Conservation (phyloP, 2,329 filamentous ascomycete genomes). For the Xenoacremonium recifei region DNA sequence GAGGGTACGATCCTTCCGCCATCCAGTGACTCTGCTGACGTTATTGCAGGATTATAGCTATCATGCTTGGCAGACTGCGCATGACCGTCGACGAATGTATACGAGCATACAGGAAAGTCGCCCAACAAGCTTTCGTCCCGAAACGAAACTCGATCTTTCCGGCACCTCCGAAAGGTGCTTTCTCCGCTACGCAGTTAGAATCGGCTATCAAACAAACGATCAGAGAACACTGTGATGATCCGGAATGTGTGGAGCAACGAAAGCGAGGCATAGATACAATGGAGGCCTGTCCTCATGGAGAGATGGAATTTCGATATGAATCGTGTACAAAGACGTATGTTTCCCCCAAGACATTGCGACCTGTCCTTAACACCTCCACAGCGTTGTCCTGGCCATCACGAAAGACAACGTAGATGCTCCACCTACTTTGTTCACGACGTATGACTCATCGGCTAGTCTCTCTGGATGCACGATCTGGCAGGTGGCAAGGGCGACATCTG, state of each 20-base stretch:
- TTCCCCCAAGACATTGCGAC: too few relatives aligned
- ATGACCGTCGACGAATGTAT: slow-evolving; percentile 39
- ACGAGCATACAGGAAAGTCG: slow-evolving; percentile 18
- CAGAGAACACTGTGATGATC: slow-evolving; percentile 13
- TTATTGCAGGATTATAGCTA: slow-evolving; percentile 33
- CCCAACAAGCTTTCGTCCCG: slow-evolving; percentile 7
- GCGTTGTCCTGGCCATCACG: slow-evolving; percentile 26
- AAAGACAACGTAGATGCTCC: slow-evolving; percentile 25
- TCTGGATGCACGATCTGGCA: slow-evolving; percentile 28
- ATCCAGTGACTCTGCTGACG: not conserved
- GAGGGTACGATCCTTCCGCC: slow-evolving; percentile 15
- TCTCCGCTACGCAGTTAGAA: slow-evolving; percentile 24
- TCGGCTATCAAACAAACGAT: slow-evolving; percentile 20
- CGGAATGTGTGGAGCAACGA: slow-evolving; percentile 5
- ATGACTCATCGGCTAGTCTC: slow-evolving; percentile 18
- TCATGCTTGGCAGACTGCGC: slow-evolving; percentile 40
- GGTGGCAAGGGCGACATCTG: slow-evolving; percentile 28
- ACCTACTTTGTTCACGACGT: slow-evolving; percentile 27
- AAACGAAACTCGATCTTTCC: slow-evolving; percentile 8
- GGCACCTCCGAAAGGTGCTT: slow-evolving; percentile 15
- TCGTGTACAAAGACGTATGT: slow-evolving; percentile 25
- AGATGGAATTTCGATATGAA: slow-evolving; percentile 18
- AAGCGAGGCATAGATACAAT: not conserved
- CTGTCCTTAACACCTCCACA: slow-evolving; percentile 2
- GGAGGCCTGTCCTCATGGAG: slow-evolving; percentile 17